Conservation (phyloP, 495 filamentous ascomycete genomes). For the Aspergillus carlsbadensis region DNA sequence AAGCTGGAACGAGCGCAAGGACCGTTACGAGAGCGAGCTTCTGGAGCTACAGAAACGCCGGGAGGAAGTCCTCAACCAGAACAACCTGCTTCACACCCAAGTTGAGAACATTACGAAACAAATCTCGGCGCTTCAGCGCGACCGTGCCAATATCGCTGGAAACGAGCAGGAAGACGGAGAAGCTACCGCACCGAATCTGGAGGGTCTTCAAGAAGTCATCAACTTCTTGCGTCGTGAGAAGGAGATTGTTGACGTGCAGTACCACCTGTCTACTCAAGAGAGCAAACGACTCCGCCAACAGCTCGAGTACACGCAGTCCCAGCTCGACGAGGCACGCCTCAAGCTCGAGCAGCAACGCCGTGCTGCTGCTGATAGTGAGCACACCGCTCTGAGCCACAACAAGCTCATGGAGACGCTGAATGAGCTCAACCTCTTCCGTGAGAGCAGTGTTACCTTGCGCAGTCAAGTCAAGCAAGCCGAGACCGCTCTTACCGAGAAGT, state of each 20-base stretch:
- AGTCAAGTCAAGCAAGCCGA: constrained; percentile 80
- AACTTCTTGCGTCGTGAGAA: constrained; percentile 92
- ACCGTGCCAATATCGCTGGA: constrained; percentile 55
- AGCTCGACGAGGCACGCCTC: constrained; percentile 81
- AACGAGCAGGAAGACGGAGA: constrained; percentile 37
- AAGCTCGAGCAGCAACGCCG: constrained; percentile 86
- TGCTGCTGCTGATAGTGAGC: constrained; percentile 67
- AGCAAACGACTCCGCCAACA: constrained; percentile 84
- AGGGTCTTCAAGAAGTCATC: constrained; percentile 84
- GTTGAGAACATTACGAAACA: constrained; percentile 78
- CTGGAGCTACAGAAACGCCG: constrained; percentile 71
- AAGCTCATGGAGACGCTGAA: constrained; percentile 91
- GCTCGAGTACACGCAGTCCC: constrained; percentile 77
- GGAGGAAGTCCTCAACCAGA: constrained; percentile 80
- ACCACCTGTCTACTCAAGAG: constrained; percentile 83
- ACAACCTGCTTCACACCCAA: constrained; percentile 83
- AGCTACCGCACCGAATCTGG: constrained; percentile 49
- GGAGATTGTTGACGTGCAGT: constrained; percentile 94
- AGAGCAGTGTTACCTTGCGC: constrained; percentile 85
- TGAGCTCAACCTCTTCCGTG: constrained; percentile 90
- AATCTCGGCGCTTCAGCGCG: constrained; percentile 73
- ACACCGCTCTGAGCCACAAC: constrained; percentile 71
- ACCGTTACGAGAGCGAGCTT: constrained; percentile 80
- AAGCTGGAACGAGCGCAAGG: constrained; percentile 80
- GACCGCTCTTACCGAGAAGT: constrained; percentile 70